Base-by-base conservation (phyloP, 2,329 filamentous ascomycete species). In the Botrytis fragariae region DNA sequence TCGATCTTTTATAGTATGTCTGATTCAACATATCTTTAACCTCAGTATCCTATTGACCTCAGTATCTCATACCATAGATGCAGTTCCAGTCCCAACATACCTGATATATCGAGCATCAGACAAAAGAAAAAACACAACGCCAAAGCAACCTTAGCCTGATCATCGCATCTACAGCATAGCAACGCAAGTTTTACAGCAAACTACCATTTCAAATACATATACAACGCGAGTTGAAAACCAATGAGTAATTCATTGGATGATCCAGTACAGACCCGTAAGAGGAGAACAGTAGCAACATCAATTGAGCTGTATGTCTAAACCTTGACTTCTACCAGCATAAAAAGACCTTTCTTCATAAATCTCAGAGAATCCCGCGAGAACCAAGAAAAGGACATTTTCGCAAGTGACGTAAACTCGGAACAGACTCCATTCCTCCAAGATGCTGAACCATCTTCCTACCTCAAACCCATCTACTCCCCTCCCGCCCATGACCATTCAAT, bases 191-290 rank as follows among this genome's bases (percentile, higher is more conserved):
- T 5, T 54, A 16, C 10, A 51, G 48, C 12, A n/a, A 14, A 51
- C 10, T 14, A n/a, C 1, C 12, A 16, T 48, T 25, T 48, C 45
- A 10, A 10, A 4, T 10, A 48, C 9, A 48, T 3, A 16, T 7
- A 6, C 2, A 4, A 51, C 14, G 25, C 1, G 0, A 12, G 14
- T 54, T 51, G 1, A 54, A n/a, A 7, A 2, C 0, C 25, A n/a
- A 16, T 7, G 1, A 54, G 12, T 7, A n/a, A 1, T 54, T 16
- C 5, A 54, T 16, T 35, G 32, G n/a, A n/a, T n/a, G n/a, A n/a
- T n/a, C n/a, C n/a, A n/a, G n/a, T n/a, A n/a, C n/a, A 8, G 25
- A 14, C 1, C 48, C 25, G 6, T 51, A 10, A n/a, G 25, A 54
- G 25, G 2, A 54, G 5, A 7, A 1, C 25, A 54, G 25, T n/a